Percentiles rank a stretch among this genome's conserved stretches.
phyloP scores from a whole-genome alignment of 306 rosid species.

The Mimosa bimucronata region DNA sequence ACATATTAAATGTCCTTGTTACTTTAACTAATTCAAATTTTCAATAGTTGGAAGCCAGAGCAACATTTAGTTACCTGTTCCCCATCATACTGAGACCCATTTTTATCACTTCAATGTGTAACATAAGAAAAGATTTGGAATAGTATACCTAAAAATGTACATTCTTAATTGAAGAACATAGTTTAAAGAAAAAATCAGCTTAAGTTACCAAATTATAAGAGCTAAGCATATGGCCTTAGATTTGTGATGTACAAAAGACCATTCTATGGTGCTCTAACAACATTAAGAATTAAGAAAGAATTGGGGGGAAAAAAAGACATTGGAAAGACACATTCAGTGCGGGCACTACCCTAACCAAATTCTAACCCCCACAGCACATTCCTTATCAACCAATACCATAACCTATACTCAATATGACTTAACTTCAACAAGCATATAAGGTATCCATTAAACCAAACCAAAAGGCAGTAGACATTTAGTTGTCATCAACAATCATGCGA shows the following conservation, averaged over 20 bases:
- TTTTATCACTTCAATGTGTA: conserved; percentile 7
- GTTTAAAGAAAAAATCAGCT: not conserved
- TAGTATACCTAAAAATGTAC: not conserved
- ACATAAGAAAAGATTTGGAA: not conserved
- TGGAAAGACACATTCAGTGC: not conserved
- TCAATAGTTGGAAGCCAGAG: not conserved
- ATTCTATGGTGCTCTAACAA: not conserved
- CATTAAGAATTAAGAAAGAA: not conserved
- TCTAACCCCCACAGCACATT: not conserved
- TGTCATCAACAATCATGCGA: not conserved
- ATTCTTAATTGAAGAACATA: not conserved
- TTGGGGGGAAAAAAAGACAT: not conserved
- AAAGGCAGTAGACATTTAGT: not conserved
- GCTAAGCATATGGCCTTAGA: not conserved
- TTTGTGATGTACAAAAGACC: not conserved
- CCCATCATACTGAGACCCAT: not conserved
- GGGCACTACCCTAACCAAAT: not conserved
- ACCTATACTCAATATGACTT: not conserved
- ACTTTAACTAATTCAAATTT: not conserved
- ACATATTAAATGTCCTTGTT: not conserved
- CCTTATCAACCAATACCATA: not conserved
- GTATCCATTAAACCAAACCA: not conserved
- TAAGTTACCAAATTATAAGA: not conserved
- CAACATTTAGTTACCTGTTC: not conserved
- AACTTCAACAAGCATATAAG: not conserved